Conservation (phyloP, 441 rosid species). For the Pelargonium myrrhifolium region DNA sequence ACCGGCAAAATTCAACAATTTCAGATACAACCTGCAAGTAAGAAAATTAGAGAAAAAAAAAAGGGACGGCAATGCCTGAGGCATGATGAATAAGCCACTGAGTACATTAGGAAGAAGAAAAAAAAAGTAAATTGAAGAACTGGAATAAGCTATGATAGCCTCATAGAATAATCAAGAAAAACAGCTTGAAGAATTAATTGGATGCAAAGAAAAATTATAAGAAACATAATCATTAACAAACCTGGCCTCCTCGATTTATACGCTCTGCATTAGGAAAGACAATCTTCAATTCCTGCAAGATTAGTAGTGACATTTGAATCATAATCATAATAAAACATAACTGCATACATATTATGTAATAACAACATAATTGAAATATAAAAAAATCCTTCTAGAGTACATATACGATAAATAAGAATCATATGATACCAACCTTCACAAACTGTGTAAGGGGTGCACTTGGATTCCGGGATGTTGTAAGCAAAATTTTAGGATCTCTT, state of each 20-base stretch:
- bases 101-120: too few relatives aligned
- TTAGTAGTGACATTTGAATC: neutral
- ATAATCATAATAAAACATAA: conserved; percentile 1
- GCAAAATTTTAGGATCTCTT: conserved; percentile 68
- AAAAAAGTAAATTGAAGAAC: neutral
- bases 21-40: conserved; percentile 71
- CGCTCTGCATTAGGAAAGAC: conserved; percentile 75
- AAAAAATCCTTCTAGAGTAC: neutral
- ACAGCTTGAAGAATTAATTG: neutral
- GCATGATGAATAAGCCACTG: neutral
- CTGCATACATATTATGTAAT: neutral
- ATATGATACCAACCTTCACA: conserved; percentile 50
- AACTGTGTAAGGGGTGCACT: conserved; percentile 77
- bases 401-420: neutral
- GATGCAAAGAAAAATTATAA: neutral
- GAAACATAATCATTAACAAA: conserved; percentile 16
- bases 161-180: neutral
- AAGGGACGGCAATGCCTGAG: too few relatives aligned
- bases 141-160: neutral
- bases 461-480: conserved; percentile 82
- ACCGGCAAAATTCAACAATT: conserved; percentile 76
- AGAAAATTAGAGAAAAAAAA: too few relatives aligned
- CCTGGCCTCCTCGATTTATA: conserved; percentile 91
- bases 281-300: conserved; percentile 64
- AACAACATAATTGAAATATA: neutral